Evolutionary conservation across 2,329 filamentous ascomycete species (phyloP).

Genomic region (Diaporthe caulivora): DNA sequence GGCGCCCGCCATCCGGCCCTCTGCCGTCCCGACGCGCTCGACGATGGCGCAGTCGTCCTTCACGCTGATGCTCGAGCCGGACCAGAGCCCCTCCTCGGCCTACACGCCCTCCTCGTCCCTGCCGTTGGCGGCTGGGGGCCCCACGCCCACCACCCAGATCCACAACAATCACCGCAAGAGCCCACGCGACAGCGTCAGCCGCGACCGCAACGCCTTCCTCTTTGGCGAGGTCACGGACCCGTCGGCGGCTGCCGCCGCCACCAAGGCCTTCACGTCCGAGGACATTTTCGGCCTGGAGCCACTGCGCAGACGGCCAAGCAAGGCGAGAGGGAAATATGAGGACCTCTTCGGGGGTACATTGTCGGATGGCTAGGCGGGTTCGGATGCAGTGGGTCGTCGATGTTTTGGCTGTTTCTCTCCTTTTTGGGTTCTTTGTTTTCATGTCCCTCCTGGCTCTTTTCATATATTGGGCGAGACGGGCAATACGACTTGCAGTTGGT

Average conservation of each 20-base stretch:
- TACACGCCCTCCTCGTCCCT: conserved; percentile 42
- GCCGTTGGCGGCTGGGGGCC: conserved; percentile 15
- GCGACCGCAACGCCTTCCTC: conserved; percentile 70
- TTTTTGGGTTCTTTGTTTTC: not conserved
- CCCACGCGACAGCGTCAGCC: conserved; percentile 57
- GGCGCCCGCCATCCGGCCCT: conserved; percentile 48
- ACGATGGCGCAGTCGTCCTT: conserved; percentile 81
- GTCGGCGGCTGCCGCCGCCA: conserved; percentile 49
- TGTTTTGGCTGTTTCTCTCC: not conserved
- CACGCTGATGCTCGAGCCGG: conserved; percentile 79
- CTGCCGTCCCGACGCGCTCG: conserved; percentile 71
- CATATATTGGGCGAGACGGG: not conserved
- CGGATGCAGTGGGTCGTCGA: not conserved
- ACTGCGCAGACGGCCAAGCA: conserved; percentile 51
- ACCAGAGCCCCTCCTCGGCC: conserved; percentile 39
- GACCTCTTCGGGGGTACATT: conserved; percentile 37
- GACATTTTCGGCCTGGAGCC: conserved; percentile 70
- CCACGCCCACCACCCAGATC: conserved; percentile 42
- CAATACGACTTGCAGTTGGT: not conserved
- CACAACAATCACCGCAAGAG: conserved; percentile 50
- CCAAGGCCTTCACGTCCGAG: conserved; percentile 54
- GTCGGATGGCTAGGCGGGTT: not conserved
- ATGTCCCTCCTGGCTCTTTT: not conserved
- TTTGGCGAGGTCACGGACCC: conserved; percentile 64
- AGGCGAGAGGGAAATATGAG: conserved; percentile 38